Conservation (phyloP, 2,329 filamentous ascomycete species). For the Colletotrichum sp. region DNA sequence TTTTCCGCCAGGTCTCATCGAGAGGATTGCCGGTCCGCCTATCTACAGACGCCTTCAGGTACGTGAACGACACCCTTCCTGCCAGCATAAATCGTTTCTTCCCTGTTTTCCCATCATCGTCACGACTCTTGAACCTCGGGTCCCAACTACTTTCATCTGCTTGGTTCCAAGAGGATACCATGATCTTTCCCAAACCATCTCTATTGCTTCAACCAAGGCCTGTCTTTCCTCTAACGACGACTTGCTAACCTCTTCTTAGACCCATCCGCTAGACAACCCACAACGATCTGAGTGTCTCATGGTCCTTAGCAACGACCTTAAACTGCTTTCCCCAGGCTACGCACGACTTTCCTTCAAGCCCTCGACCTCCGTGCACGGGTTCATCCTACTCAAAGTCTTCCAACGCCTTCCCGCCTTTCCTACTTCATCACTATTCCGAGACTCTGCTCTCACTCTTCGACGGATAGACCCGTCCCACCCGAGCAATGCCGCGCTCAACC, state of each 20-base stretch:
- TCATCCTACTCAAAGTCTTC: not conserved
- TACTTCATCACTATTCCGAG: not conserved
- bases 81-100: accelerated
- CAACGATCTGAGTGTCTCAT: not conserved
- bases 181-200: not conserved
- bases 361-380: not conserved
- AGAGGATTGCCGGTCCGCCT: not conserved
- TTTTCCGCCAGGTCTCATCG: not conserved
- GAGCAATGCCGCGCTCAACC: not conserved
- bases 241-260: not conserved
- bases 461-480: not conserved
- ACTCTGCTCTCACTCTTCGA: not conserved
- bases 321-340: not conserved
- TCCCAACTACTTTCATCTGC: not conserved
- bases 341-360: not conserved
- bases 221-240: not conserved
- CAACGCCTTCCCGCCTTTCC: not conserved
- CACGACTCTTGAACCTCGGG: accelerated
- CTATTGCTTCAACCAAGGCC: accelerated
- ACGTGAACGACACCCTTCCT: accelerated
- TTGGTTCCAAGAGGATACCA: not conserved
- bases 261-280: not conserved
- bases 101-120: not conserved
- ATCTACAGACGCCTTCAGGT: accelerated
- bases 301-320: not conserved